These are phyloP conservation scores for Agrocybe praecox DNA, from an alignment of 768 basidiomycete species.

Conservation along the genomic window DNA sequence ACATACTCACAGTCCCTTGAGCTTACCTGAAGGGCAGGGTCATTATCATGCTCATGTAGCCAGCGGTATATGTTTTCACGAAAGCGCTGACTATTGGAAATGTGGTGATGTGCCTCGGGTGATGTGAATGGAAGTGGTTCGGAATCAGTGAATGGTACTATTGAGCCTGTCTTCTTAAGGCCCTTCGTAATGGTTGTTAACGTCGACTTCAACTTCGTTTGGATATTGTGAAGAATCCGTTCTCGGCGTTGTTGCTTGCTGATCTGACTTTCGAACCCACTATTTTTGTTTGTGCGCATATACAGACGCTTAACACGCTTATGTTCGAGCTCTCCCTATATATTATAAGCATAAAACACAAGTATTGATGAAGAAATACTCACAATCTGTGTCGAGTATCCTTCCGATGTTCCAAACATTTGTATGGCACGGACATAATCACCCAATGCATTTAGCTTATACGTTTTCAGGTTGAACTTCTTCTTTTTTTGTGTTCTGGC, in stretches of 20 bases:
- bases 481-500: background rate
- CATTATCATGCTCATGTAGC: background rate
- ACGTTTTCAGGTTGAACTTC: conserved; percentile 28
- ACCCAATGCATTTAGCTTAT: conserved; percentile 35
- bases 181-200: background rate
- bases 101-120: conserved; percentile 18
- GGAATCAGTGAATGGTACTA: conserved; percentile 6
- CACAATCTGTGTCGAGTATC: conserved; percentile 38
- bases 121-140: conserved; percentile 9
- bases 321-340: conserved; percentile 16
- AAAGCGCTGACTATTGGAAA: background rate
- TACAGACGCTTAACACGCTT: conserved; percentile 12
- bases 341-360: background rate
- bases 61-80: background rate
- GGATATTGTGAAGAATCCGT: conserved; percentile 1
- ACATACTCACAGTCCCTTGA: too few species aligned
- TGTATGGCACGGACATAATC: conserved; percentile 29
- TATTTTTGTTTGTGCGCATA: conserved; percentile 7
- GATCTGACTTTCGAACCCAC: background rate
- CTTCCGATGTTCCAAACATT: conserved; percentile 33
- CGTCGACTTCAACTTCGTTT: background rate
- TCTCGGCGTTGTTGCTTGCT: conserved; percentile 6
- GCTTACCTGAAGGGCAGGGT: background rate
- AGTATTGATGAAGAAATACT: background rate
- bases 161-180: conserved; percentile 8